These are phyloP conservation scores for Malassezia sympodialis DNA, from an alignment of 1,284 basidiomycete genomes.

Conservation along the genomic window DNA sequence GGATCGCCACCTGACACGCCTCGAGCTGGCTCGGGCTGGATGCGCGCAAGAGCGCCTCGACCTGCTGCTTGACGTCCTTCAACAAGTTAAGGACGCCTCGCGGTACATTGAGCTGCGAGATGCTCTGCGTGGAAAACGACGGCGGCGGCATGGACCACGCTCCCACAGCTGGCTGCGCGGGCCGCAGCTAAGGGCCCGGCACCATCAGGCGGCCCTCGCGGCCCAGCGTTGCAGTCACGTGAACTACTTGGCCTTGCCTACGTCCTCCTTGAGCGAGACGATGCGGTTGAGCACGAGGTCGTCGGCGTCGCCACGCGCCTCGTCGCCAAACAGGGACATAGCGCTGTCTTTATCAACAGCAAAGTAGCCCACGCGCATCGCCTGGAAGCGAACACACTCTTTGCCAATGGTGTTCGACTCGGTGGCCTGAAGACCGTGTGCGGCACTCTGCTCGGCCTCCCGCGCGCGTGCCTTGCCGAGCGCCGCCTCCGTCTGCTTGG, in stretches of 20 bases:
- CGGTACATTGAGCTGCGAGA: constrained; percentile 4
- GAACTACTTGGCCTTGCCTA: constrained; percentile 56
- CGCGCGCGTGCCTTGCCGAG: constrained; percentile 9
- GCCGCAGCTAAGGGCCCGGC: neutral
- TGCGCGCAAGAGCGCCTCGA: neutral
- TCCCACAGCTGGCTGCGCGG: neutral
- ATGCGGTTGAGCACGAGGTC: constrained; percentile 80
- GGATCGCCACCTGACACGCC: neutral
- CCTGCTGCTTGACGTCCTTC: constrained; percentile 6
- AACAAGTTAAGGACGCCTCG: constrained; percentile 1
- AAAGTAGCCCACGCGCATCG: constrained; percentile 89
- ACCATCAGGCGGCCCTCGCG: neutral
- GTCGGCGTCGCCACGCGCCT: constrained; percentile 58
- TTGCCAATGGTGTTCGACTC: constrained; percentile 56
- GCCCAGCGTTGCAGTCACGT: neutral
- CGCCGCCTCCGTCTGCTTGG: constrained; percentile 48
- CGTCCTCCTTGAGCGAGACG: constrained; percentile 89
- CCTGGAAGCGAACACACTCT: constrained; percentile 93
- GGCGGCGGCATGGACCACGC: constrained; percentile 15
- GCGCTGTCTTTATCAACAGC: constrained; percentile 64
- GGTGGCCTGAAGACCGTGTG: neutral
- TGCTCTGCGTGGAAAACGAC: constrained; percentile 6
- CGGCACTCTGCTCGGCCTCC: neutral
- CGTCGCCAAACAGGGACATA: constrained; percentile 36
- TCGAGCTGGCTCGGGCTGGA: neutral